Conservation (phyloP, 1,284 basidiomycete genomes). For the Ceratobasidium theobromae region DNA sequence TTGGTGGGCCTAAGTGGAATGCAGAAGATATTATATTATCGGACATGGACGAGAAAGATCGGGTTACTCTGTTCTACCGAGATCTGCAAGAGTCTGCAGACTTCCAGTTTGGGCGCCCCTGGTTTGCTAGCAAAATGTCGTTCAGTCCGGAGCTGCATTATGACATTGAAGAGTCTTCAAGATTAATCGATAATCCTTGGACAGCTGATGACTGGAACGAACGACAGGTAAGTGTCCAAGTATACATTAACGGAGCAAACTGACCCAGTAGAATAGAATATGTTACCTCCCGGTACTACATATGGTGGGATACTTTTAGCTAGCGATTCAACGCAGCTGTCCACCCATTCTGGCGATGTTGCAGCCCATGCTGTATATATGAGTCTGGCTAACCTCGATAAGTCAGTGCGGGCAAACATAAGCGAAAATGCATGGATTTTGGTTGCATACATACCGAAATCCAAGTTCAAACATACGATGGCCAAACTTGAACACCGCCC, state of each 20-base stretch:
- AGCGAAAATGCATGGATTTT: slow-evolving; percentile 24
- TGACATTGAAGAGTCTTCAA: neutral
- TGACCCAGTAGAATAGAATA: neutral
- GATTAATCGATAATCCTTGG: neutral
- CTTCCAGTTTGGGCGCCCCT: neutral
- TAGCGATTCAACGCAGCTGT: slow-evolving; percentile 16
- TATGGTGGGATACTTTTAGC: slow-evolving; percentile 2
- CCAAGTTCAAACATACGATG: slow-evolving; percentile 4
- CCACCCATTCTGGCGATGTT: slow-evolving; percentile 19
- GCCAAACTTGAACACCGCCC: neutral
- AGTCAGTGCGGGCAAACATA: slow-evolving; percentile 12
- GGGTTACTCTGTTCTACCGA: neutral
- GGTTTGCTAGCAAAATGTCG: neutral
- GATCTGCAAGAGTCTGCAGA: neutral
- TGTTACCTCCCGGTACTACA: slow-evolving; percentile 10
- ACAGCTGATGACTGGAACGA: neutral
- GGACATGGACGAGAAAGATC: neutral
- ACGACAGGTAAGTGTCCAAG: neutral
- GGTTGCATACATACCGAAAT: slow-evolving; percentile 32
- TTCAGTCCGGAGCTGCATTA: neutral
- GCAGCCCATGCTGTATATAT: slow-evolving; percentile 24
- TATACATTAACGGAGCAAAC: neutral
- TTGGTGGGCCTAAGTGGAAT: slow-evolving; percentile 7
- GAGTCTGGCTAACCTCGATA: slow-evolving; percentile 17
- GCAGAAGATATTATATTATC: neutral